phyloP scores from a whole-genome alignment of 179 eudicot species.

The Spergularia azorica region DNA sequence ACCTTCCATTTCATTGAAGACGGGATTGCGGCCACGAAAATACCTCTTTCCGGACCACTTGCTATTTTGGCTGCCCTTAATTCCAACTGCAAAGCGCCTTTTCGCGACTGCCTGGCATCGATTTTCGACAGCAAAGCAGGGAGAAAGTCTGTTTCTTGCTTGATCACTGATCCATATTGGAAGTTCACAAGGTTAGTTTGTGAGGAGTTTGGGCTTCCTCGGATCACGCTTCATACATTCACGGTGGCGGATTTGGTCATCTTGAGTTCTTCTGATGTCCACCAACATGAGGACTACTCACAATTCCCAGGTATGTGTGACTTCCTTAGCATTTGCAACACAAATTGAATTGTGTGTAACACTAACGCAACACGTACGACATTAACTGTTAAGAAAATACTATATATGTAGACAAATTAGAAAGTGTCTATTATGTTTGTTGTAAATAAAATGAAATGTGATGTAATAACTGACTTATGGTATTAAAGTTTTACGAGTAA shows the following conservation, averaged over 20 bases:
- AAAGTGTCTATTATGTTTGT: too few relatives aligned
- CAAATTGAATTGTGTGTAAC: too few relatives aligned
- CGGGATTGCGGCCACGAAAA: not conserved
- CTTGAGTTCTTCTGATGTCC: slow-evolving; percentile 41
- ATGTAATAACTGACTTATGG: too few relatives aligned
- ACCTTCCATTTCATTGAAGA: slow-evolving; percentile 26
- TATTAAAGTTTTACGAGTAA: too few relatives aligned
- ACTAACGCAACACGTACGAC: too few relatives aligned
- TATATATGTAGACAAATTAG: too few relatives aligned
- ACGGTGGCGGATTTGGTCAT: slow-evolving; percentile 20
- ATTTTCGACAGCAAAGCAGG: not conserved
- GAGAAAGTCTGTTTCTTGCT: slow-evolving; percentile 2
- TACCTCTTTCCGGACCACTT: not conserved
- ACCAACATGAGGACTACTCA: slow-evolving; percentile 47
- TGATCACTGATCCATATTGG: slow-evolving; percentile 23
- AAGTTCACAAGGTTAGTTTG: not conserved
- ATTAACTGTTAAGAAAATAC: too few relatives aligned
- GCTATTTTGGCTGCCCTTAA: not conserved
- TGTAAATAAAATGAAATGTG: too few relatives aligned
- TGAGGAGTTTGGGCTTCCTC: slow-evolving; percentile 13
- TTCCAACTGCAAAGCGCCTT: not conserved
- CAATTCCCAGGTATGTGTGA: slow-evolving; percentile 1
- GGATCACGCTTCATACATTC: slow-evolving; percentile 21
- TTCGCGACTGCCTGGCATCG: slow-evolving; percentile 9
- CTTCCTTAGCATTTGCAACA: too few relatives aligned